phyloP scores from a whole-genome alignment of 768 basidiomycete species.

The Tephrocybe sp. region DNA sequence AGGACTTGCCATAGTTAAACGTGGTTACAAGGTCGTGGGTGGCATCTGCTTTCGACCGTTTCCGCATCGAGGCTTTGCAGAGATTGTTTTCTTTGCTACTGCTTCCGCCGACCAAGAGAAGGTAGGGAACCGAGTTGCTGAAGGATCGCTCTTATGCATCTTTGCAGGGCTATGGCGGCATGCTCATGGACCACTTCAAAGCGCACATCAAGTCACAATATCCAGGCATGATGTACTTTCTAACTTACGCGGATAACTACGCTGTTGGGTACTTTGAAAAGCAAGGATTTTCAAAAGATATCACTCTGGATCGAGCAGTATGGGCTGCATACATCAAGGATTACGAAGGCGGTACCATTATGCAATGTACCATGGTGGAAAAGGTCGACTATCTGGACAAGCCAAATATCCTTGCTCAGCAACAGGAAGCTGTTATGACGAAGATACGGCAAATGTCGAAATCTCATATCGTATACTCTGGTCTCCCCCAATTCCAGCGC shows the following conservation, averaged over 20 bases:
- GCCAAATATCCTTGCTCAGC: slow-evolving; percentile 65
- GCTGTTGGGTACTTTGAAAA: slow-evolving; percentile 99
- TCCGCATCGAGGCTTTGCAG: slow-evolving; percentile 90
- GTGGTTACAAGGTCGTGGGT: slow-evolving; percentile 93
- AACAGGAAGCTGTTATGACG: slow-evolving; percentile 85
- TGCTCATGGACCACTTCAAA: slow-evolving; percentile 99
- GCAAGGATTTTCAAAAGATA: slow-evolving; percentile 98
- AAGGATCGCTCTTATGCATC: slow-evolving; percentile 1
- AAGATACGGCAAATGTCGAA: slow-evolving; percentile 87
- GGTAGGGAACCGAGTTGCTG: slow-evolving; percentile 41
- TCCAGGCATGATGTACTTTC: slow-evolving; percentile 88
- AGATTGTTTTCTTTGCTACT: slow-evolving; percentile 98
- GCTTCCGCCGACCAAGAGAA: slow-evolving; percentile 97
- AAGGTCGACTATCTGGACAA: slow-evolving; percentile 90
- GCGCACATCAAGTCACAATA: slow-evolving; percentile 82
- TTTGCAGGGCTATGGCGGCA: slow-evolving; percentile 91
- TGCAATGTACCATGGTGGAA: slow-evolving; percentile 96
- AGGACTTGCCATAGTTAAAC: slow-evolving; percentile 90
- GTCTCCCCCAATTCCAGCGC: slow-evolving; percentile 72
- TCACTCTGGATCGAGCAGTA: slow-evolving; percentile 81
- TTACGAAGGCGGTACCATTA: slow-evolving; percentile 98
- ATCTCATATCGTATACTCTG: slow-evolving; percentile 83
- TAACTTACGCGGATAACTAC: slow-evolving; percentile 98
- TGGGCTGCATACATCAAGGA: slow-evolving; percentile 99
- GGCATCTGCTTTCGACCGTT: slow-evolving; percentile 98